phyloP scores from a whole-genome alignment of 1,284 basidiomycete species.

The Boletus sp. region DNA sequence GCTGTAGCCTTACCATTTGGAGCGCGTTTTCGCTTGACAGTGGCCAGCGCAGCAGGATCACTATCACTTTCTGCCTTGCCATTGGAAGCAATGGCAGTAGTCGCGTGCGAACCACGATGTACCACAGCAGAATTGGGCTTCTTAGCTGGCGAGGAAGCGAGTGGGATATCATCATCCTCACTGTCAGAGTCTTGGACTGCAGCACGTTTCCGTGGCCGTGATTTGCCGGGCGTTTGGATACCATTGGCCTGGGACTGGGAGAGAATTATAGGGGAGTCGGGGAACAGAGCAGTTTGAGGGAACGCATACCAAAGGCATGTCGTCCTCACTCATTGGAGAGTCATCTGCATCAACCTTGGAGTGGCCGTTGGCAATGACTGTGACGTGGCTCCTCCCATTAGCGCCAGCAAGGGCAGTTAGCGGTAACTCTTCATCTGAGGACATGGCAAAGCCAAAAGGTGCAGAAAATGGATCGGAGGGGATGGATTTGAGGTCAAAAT shows the following conservation, averaged over 20 bases:
- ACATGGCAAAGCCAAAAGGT: constrained; percentile 37
- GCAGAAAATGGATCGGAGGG: background rate
- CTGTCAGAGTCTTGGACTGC: constrained; percentile 51
- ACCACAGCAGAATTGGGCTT: constrained; percentile 39
- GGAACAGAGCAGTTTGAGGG: constrained; percentile 1
- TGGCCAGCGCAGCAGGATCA: constrained; percentile 33
- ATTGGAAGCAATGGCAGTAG: constrained; percentile 34
- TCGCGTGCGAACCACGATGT: constrained; percentile 40
- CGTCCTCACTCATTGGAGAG: constrained; percentile 60
- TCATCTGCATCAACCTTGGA: constrained; percentile 39
- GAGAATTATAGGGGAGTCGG: constrained; percentile 21
- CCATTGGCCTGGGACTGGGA: constrained; percentile 41
- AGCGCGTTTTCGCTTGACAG: constrained; percentile 37
- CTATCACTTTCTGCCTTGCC: constrained; percentile 39
- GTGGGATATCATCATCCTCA: constrained; percentile 69
- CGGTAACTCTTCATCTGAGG: constrained; percentile 66
- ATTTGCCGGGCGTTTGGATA: constrained; percentile 42
- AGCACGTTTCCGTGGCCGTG: constrained; percentile 58
- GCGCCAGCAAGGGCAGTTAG: constrained; percentile 43
- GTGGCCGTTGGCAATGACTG: constrained; percentile 44
- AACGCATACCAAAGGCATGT: constrained; percentile 62
- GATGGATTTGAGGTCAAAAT: constrained; percentile 1
- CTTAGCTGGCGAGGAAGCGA: constrained; percentile 68
- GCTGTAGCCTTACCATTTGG: constrained; percentile 42
- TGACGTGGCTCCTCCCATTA: constrained; percentile 36